phyloP scores from a whole-genome alignment of 2,329 filamentous ascomycete genomes.

The Teratosphaeriaceae sp. region DNA sequence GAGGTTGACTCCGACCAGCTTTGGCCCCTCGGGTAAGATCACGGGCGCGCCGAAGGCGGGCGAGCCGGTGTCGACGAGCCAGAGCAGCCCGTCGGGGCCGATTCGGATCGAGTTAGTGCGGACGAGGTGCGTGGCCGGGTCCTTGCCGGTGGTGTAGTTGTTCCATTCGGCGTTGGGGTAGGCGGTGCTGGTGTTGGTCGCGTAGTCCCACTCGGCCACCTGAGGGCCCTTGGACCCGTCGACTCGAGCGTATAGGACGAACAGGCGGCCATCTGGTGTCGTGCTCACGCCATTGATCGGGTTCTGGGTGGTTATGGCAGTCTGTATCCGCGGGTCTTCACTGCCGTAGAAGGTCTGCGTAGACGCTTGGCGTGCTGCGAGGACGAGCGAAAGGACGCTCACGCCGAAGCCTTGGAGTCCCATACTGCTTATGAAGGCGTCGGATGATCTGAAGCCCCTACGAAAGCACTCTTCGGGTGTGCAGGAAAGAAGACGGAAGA shows the following conservation, averaged over 20 bases:
- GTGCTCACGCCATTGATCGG: conserved; percentile 23
- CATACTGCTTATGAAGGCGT: too few relatives aligned
- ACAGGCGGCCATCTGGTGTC: conserved; percentile 25
- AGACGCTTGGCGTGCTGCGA: not conserved
- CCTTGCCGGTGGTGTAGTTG: conserved; percentile 21
- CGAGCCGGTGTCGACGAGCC: conserved; percentile 28
- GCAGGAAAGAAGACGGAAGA: too few relatives aligned
- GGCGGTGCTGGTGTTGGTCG: conserved; percentile 17
- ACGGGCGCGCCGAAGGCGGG: conserved; percentile 23
- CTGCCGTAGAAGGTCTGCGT: not conserved
- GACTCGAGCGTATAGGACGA: conserved; percentile 25
- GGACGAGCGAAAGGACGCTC: too few relatives aligned
- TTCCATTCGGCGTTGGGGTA: conserved; percentile 29
- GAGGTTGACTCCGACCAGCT: conserved; percentile 30
- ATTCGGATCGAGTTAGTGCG: conserved; percentile 26
- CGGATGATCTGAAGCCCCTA: too few relatives aligned
- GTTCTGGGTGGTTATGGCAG: conserved; percentile 6
- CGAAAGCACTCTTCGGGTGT: too few relatives aligned
- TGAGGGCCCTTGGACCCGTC: conserved; percentile 27
- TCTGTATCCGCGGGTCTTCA: not conserved
- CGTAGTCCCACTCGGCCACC: conserved; percentile 23
- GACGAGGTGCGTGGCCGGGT: conserved; percentile 21
- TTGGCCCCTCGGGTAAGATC: conserved; percentile 25
- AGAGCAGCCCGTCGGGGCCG: conserved; percentile 29
- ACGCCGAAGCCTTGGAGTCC: too few relatives aligned